Conservation (phyloP, 1,284 basidiomycete genomes). For the Malassezia globosa region DNA sequence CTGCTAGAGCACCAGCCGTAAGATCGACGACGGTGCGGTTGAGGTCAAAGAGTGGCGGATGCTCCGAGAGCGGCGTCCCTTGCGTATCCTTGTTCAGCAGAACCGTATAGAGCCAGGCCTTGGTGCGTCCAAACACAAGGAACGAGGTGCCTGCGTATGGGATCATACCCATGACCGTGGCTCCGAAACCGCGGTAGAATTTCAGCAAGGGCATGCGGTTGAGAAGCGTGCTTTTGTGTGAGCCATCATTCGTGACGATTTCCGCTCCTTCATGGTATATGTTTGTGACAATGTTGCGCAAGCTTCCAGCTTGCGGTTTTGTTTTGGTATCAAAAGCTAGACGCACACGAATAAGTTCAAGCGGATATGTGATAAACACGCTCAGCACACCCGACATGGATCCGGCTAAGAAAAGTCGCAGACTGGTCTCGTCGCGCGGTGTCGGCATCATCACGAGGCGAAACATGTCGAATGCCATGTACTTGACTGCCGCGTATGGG, state of each 20-base stretch:
- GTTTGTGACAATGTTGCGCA: conserved; percentile 30
- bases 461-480: conserved; percentile 87
- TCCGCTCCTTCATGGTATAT: conserved; percentile 46
- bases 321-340: conserved; percentile 74
- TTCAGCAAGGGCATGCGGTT: conserved; percentile 53
- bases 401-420: conserved; percentile 75
- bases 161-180: conserved; percentile 57
- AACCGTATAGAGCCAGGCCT: conserved; percentile 29
- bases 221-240: conserved; percentile 15
- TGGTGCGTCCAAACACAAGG: conserved; percentile 51
- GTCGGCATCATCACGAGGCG: conserved; percentile 75
- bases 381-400: conserved; percentile 76
- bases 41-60: background rate
- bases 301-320: conserved; percentile 34
- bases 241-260: conserved; percentile 55
- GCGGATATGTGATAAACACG: conserved; percentile 82
- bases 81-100: conserved; percentile 26
- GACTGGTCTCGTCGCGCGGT: conserved; percentile 63
- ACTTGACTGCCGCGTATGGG: conserved; percentile 94
- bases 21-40: conserved; percentile 53
- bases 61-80: conserved; percentile 1
- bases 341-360: conserved; percentile 87
- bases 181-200: conserved; percentile 81
- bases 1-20: conserved; percentile 76
- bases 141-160: conserved; percentile 96